Evolutionary conservation across 2,329 filamentous ascomycete species (phyloP).

Genomic region (Cladosporium sp.): DNA sequence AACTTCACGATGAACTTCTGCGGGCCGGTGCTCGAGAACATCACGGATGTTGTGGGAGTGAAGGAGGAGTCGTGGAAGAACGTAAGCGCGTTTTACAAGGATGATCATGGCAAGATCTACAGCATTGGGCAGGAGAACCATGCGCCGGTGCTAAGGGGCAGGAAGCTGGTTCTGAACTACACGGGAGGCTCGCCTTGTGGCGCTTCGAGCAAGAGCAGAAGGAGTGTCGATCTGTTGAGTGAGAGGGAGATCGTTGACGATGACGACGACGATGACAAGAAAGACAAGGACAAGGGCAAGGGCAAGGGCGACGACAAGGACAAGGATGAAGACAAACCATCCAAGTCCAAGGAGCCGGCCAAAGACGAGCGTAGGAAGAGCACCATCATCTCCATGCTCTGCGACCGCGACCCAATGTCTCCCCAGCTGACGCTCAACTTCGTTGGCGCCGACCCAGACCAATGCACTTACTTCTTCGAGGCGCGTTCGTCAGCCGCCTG

Average conservation of each 20-base stretch:
- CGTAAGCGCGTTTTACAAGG: slow-evolving; percentile 70
- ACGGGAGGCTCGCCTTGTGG: slow-evolving; percentile 46
- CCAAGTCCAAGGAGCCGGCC: slow-evolving; percentile 30
- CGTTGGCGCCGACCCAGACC: slow-evolving; percentile 72
- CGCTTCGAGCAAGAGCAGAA: slow-evolving; percentile 25
- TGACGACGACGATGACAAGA: slow-evolving; percentile 29
- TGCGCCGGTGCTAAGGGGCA: slow-evolving; percentile 54
- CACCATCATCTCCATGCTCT: slow-evolving; percentile 85
- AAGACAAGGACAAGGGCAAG: slow-evolving; percentile 28
- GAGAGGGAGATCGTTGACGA: slow-evolving; percentile 36
- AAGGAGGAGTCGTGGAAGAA: slow-evolving; percentile 59
- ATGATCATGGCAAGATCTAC: slow-evolving; percentile 55
- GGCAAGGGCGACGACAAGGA: slow-evolving; percentile 30
- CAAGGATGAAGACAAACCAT: slow-evolving; percentile 21
- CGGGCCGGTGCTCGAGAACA: slow-evolving; percentile 61
- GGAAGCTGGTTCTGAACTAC: slow-evolving; percentile 53
- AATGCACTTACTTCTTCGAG: slow-evolving; percentile 95
- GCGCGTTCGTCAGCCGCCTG: slow-evolving; percentile 81
- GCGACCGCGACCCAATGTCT: slow-evolving; percentile 71
- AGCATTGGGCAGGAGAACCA: slow-evolving; percentile 62
- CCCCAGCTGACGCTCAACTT: slow-evolving; percentile 70
- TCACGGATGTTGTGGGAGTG: slow-evolving; percentile 48
- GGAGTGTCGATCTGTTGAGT: slow-evolving; percentile 20
- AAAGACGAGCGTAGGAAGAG: slow-evolving; percentile 66
- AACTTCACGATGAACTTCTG: slow-evolving; percentile 86